Evolutionary conservation across 768 basidiomycete genomes (phyloP).

Genomic region (Hygrophoropsis aurantiaca): DNA sequence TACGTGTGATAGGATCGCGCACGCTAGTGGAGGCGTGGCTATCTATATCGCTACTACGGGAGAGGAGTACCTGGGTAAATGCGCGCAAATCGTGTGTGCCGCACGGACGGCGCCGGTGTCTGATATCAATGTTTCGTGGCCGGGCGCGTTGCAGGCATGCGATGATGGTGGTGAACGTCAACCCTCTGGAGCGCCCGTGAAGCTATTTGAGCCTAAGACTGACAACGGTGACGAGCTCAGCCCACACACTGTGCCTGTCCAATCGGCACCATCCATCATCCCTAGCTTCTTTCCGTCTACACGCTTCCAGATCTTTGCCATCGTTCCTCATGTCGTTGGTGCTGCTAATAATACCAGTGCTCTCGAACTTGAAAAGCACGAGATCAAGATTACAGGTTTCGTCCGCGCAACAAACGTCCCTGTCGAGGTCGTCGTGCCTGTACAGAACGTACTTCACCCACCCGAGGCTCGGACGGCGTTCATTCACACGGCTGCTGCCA

Average conservation of each 20-base stretch:
- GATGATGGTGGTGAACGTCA: too few relatives aligned
- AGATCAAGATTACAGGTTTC: too few relatives aligned
- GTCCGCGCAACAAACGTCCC: neutral
- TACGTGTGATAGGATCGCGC: neutral
- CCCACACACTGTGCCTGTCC: neutral
- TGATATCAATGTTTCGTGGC: neutral
- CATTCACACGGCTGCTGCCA: slow-evolving; percentile 3
- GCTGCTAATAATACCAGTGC: too few relatives aligned
- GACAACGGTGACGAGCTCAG: neutral
- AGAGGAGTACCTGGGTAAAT: slow-evolving; percentile 4
- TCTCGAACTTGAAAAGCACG: too few relatives aligned
- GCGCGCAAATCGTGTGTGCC: slow-evolving; percentile 4
- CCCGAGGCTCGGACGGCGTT: neutral
- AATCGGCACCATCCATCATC: slow-evolving; percentile 2
- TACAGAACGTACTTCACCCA: neutral
- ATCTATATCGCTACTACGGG: neutral
- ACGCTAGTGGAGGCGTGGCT: neutral
- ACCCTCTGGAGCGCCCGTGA: neutral
- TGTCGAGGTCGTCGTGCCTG: too few relatives aligned
- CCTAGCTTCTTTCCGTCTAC: slow-evolving; percentile 2
- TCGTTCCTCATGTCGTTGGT: neutral
- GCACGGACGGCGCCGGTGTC: slow-evolving; percentile 4
- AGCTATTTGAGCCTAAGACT: neutral
- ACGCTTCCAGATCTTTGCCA: slow-evolving; percentile 3
- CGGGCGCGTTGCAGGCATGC: too few relatives aligned